Base-by-base conservation (phyloP, 2,329 filamentous ascomycete genomes). In the Alternaria brassicicola region DNA sequence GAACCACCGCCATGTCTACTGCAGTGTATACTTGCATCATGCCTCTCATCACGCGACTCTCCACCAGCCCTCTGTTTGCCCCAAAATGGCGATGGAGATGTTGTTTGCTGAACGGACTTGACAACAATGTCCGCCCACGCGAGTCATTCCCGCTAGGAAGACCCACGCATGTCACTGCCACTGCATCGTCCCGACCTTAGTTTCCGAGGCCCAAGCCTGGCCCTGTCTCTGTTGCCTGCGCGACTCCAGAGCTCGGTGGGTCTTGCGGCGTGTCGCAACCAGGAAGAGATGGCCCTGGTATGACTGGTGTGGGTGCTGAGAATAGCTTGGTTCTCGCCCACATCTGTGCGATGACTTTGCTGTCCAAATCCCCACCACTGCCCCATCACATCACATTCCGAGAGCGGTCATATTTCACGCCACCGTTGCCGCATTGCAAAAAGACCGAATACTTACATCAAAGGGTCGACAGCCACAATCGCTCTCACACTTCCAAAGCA, bases 141-240 rank as follows among this genome's bases (percentile, higher is more conserved):
- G 55, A 57, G 55, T 57, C 55, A 57, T 48, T 42, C 36, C 25
- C 31, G 28, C 50, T 52, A 54, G 55, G 50, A 48, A 38, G 28
- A 54, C 43, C 50, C 55, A 57, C 45, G 55, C 35, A 54, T 33
- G 17, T 33, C 39, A 30, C 35, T 36, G 21, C 17, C 39, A 30
- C 35, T 52, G 41, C 31, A 53, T 43, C 42, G 55, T 54, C 30
- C 50, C 55, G 50, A 48, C 36, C 30, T 57, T 53, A 57, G 55
- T 42, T 23, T 39, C 55, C 55, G 36, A 53, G 49, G 28, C 17
- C 50, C 21, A 12, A 55, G 19, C 42, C 26, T 39, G 52, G 52
- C 52, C 45, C 35, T 25, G 17, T 25, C 26, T 45, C 28, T 39
- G 23, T 33, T 33, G 31, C n/a, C 35, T 31, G 26, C 26, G 30